Base-by-base conservation (phyloP, 495 filamentous ascomycete species). In the Xylaria palmicola region DNA sequence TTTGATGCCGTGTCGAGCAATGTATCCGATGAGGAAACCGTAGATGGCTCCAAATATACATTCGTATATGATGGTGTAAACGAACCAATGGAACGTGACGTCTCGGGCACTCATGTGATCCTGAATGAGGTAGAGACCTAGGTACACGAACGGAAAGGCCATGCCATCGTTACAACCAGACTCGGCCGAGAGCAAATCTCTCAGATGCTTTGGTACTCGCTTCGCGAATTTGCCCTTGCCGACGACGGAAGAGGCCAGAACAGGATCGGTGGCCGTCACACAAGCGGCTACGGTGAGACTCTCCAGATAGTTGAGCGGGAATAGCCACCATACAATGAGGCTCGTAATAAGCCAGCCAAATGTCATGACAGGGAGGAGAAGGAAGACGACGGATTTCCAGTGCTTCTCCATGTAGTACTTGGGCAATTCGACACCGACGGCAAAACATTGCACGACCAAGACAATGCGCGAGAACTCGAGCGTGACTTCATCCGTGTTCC, bases 91-190 rank as follows among this genome's bases (percentile, higher is more conserved):
- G 55, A 88, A 85, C 12, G 90, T 82, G 26, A 96, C 90, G 50
- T 88, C 68, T 40, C 75, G 75, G 6, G 87, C 81, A 64, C 90
- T 70, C 3, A 85, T 85, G 54, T 88, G 77, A 69, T 93, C 95
- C 20, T 86, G 84, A 58, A 96, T 90, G 56, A 98, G 83, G 67
- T 98, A 98, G 47, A 96, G 80, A 2, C 88, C 84, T 15, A 98
- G 82, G 72, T 98, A 99, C 70, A 99, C 88, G 76, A 99, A 99
- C 6, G 95, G 95, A 75, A 99, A 99, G 17, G 95, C 94, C 95
- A 98, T 98, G 75, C 95, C 95, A 73, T 99, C 95, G 78, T 99
- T 99, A 81, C 95, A 99, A 24, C 95, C 95, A 1, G 95, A 98
- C 74, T 99, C 95, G 59, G 93, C 93, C 13, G 95, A 98, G 32